phyloP scores from a whole-genome alignment of 2,329 filamentous ascomycete species.

The Hymenoscyphus linearis region DNA sequence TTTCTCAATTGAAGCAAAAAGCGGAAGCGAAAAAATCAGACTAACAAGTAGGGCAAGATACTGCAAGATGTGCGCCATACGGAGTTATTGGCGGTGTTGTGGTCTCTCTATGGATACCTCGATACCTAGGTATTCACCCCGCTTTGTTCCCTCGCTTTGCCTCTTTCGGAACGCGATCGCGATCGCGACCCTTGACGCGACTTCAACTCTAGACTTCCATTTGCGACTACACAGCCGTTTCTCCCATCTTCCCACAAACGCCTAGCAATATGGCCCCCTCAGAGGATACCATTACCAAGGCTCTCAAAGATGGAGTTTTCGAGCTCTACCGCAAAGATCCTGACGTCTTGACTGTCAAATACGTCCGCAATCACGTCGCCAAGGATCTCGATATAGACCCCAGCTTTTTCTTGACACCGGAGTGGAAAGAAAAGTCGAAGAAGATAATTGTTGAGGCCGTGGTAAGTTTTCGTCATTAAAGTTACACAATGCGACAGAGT shows the following conservation, averaged over 20 bases:
- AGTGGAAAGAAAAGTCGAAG: slow-evolving; percentile 56
- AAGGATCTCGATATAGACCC: slow-evolving; percentile 42
- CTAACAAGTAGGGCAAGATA: not conserved
- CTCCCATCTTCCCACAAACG: not conserved
- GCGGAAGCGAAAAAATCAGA: not conserved
- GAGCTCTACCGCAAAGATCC: slow-evolving; percentile 6
- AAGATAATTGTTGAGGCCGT: slow-evolving; percentile 45
- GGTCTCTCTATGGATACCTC: no score
- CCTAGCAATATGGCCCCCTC: slow-evolving; percentile 9
- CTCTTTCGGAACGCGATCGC: not conserved
- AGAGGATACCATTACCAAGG: not conserved
- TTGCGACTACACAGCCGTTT: not conserved
- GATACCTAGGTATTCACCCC: no score
- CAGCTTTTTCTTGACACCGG: slow-evolving; percentile 42
- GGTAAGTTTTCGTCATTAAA: slow-evolving; percentile 38
- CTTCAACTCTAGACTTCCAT: slow-evolving; percentile 1
- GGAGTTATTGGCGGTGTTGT: no score
- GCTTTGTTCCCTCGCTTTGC: not conserved
- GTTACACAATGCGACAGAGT: not conserved
- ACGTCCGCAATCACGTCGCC: slow-evolving; percentile 47
- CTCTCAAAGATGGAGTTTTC: slow-evolving; percentile 5
- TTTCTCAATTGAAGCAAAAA: not conserved
- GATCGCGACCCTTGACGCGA: not conserved
- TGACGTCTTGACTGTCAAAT: slow-evolving; percentile 49
- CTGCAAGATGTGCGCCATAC: not conserved